These are phyloP conservation scores for Trametes meyenii DNA, from an alignment of 768 basidiomycete species.

Conservation along the genomic window DNA sequence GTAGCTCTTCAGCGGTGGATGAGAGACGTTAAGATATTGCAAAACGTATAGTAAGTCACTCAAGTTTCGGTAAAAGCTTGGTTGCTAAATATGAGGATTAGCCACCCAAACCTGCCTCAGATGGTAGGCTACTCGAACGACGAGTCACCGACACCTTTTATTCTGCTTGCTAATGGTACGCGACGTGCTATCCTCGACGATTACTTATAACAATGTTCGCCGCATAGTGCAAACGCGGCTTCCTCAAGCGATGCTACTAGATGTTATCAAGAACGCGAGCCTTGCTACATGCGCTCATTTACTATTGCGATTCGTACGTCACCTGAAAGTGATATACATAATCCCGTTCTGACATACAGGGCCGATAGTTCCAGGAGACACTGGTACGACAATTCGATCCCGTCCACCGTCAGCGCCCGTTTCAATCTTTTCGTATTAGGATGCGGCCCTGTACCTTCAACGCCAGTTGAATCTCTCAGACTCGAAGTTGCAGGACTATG, in stretches of 20 bases:
- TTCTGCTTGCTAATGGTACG: conserved; percentile 52
- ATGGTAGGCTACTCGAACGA: conserved; percentile 53
- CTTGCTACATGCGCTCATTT: conserved; percentile 42
- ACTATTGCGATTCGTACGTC: conserved; percentile 39
- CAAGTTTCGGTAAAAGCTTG: neutral
- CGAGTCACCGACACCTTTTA: conserved; percentile 49
- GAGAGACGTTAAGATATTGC: conserved; percentile 51
- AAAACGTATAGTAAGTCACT: conserved; percentile 49
- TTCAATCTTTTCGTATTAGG: conserved; percentile 31
- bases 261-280: conserved; percentile 39
- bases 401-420: neutral
- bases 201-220: too few species aligned
- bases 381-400: conserved; percentile 30
- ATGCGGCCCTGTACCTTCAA: conserved; percentile 47
- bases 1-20: conserved; percentile 46
- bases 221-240: conserved; percentile 45
- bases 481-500: conserved; percentile 47
- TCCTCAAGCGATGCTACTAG: conserved; percentile 43
- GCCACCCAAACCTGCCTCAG: conserved; percentile 57
- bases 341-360: neutral
- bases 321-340: neutral
- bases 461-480: conserved; percentile 45
- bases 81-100: neutral
- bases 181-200: neutral
- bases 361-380: conserved; percentile 46